Base-by-base conservation (phyloP, 2,329 filamentous ascomycete species). In the Ramichloridium luteum region DNA sequence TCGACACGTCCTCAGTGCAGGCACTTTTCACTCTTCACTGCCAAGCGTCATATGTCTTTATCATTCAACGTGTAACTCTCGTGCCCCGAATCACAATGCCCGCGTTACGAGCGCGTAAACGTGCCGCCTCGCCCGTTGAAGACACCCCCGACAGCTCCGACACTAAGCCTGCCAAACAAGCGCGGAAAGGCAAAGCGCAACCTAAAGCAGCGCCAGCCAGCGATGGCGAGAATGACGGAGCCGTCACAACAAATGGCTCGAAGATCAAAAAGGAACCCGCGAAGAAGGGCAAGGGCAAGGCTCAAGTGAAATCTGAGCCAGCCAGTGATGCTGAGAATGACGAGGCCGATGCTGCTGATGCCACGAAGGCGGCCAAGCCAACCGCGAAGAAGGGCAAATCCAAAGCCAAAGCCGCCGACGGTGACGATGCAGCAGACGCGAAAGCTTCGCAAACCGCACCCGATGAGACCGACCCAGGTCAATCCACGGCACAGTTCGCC, bases 401-500 rank as follows among this genome's bases (percentile, higher is more conserved):
- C 30, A 43, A 40, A 17, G 29, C 31, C 25, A 30, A 35, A 25
- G 13, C 27, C 28, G 30, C 33, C 3, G 28, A 28, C 17, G 31
- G 22, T 9, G 34, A 39, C 3, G 34, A 20, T 11, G 27, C 27
- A 22, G 3, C 16, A n/a, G n/a, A 10, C 17, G n/a, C 1, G 13
- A 18, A 6, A 3, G 22, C 25, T 13, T 9, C 23, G 11, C 12
- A 32, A 12, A 27, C 25, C 5, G 32, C 35, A 35, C 48, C 47
- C 6, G 43, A 51, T 1, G 44, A 42, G 14, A 57, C 60, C 37
- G 59, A 57, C 38, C 37, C 46, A 23, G 64, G 68, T 32, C 40
- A 55, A 12, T 51, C 52, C n/a, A 60, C 67, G 28, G 56, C 56
- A 1, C 63, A 67, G 32, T 60, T 58, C 17, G 54, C 58, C 6